Base-by-base conservation (phyloP, 331 rosid species). In the Ulmus americana region DNA sequence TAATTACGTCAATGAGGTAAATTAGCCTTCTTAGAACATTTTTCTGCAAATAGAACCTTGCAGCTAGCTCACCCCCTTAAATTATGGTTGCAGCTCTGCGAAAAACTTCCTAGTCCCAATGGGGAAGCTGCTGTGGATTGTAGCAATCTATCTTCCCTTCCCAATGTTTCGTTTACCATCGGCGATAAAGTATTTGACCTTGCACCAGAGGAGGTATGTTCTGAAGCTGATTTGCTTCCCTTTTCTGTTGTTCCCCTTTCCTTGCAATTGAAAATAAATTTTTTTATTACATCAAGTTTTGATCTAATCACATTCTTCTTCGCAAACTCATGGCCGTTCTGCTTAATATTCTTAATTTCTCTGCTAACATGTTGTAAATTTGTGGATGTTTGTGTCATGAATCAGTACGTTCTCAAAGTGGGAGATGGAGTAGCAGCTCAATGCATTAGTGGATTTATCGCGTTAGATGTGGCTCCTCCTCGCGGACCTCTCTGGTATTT, bases 121-220 rank as follows among this genome's bases (percentile, higher is more conserved):
- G 89, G 89, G 52, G 86, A 83, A 67, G 81, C 89, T 49, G 77
- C 75, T 5, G 87, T 86, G 35, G 85, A 81, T 39, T 86, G 94
- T 57, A 70, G 68, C n/a, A 18, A 52, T 41, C 57, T 86, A 45
- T 74, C 89, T 63, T 66, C 83, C 72, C 66, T 86, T 82, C 94
- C 89, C 20, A 75, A 48, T 61, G 77, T 86, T 50, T 81, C 94
- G 16, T 86, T 86, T 73, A 66, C 85, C 71, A 87, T 85, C 38
- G 85, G 91, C 47, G 84, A 18, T 42, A 75, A 75, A 75, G 76
- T 66, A 54, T 85, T 85, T 73, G 80, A 83, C 63, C 91, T 84
- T 77, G 75, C 85, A 59, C 89, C 95, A 1, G 70, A 87, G 65
- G 80, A 85, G 88, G 91, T 81, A 80, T 28, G 35, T 28, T 28